Conservation (phyloP, 441 rosid species). For the Pelargonium myrrhifolium region DNA sequence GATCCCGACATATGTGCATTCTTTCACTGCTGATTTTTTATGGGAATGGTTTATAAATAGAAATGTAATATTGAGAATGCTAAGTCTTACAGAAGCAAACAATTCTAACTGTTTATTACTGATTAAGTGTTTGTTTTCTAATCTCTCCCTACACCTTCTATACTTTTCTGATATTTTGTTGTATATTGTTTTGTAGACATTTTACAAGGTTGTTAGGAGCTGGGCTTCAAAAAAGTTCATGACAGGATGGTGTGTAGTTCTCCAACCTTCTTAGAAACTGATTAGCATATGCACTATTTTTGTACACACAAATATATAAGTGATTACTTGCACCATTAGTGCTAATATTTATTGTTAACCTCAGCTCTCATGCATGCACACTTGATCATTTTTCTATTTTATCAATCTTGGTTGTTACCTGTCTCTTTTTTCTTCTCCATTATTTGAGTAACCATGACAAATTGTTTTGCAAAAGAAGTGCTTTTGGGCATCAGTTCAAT, state of each 20-base stretch:
- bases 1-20: too few relatives aligned
- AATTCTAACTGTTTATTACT: not conserved
- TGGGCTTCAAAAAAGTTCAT: slow-evolving; percentile 98
- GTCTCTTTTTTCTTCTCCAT: too few relatives aligned
- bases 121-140: not conserved
- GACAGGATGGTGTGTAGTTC: slow-evolving; percentile 77
- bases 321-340: not conserved
- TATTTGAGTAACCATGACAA: too few relatives aligned
- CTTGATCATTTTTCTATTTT: not conserved
- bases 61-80: not conserved
- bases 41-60: not conserved
- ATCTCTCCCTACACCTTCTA: not conserved
- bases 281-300: not conserved
- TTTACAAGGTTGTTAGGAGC: slow-evolving; percentile 77
- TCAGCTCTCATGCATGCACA: too few relatives aligned
- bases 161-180: slow-evolving; percentile 8
- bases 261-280: slow-evolving; percentile 9
- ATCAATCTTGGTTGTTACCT: too few relatives aligned
- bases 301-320: not conserved
- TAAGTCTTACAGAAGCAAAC: not conserved
- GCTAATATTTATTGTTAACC: not conserved
- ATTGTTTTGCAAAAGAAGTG: too few relatives aligned
- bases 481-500: too few relatives aligned
- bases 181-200: slow-evolving; percentile 48
- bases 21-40: too few relatives aligned